These are phyloP conservation scores for Pisolithus orientalis DNA, from an alignment of 768 basidiomycete species.

Conservation along the genomic window DNA sequence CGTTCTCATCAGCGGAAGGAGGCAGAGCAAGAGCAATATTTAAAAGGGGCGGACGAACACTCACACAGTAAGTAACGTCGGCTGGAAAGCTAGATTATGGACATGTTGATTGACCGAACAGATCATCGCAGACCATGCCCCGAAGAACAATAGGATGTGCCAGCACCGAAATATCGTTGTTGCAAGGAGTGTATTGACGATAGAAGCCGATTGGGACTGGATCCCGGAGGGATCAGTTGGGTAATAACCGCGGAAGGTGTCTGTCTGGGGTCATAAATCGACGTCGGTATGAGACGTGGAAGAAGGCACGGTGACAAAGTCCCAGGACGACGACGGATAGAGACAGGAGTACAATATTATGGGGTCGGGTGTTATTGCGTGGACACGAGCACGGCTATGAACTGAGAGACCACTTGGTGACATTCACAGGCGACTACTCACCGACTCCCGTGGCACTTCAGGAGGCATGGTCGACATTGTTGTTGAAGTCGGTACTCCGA, in stretches of 20 bases:
- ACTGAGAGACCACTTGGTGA: no score
- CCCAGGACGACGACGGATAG: no score
- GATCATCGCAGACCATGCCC: constrained; percentile 55
- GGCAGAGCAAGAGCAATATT: no score
- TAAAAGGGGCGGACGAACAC: constrained; percentile 14
- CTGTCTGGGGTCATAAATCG: not conserved
- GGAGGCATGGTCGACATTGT: no score
- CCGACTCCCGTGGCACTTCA: no score
- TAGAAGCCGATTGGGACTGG: constrained; percentile 22
- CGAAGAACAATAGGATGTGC: constrained; percentile 60
- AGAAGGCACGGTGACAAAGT: not conserved
- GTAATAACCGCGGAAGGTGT: not conserved
- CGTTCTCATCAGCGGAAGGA: constrained; percentile 22
- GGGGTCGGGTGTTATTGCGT: no score
- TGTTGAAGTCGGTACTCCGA: no score
- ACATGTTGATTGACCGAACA: constrained; percentile 44
- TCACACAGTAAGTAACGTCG: constrained; percentile 65
- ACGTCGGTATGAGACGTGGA: not conserved
- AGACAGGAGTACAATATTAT: no score
- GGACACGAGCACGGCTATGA: no score
- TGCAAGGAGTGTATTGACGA: constrained; percentile 35
- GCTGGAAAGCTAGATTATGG: constrained; percentile 37
- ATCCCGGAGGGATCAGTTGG: not conserved
- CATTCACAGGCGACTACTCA: no score
- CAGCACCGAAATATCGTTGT: constrained; percentile 27